A percentile compares a stretch with the other conserved stretches of the same genome.
phyloP scores from a whole-genome alignment of 2,329 filamentous ascomycete species.

The Periconia digitata region DNA sequence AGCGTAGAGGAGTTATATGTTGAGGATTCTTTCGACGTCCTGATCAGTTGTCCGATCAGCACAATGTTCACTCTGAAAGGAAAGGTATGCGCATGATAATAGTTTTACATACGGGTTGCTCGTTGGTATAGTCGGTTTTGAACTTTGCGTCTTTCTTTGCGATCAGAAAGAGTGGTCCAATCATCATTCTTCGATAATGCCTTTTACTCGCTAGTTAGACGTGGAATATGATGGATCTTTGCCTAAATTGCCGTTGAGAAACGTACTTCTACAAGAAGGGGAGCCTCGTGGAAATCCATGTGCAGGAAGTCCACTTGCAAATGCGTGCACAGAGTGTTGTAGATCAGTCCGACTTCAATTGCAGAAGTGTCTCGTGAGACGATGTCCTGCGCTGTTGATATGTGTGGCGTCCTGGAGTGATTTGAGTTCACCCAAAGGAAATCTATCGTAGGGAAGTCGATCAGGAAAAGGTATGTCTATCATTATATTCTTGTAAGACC shows the following conservation, averaged over 20 bases:
- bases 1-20: neutral
- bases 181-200: neutral
- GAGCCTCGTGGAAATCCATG: neutral
- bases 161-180: neutral
- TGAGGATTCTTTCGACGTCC: slow-evolving; percentile 1
- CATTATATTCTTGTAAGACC: neutral
- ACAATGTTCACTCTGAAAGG: neutral
- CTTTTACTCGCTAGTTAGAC: neutral
- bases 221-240: neutral
- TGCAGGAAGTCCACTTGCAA: neutral
- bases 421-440: no score
- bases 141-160: neutral
- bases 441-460: neutral
- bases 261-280: neutral
- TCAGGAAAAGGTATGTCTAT: neutral
- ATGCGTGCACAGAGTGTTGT: neutral
- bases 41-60: neutral
- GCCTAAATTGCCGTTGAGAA: no score
- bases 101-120: neutral
- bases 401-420: neutral
- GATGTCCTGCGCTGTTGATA: no score
- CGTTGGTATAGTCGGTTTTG: slow-evolving; percentile 2
- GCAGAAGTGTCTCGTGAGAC: neutral
- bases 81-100: neutral
- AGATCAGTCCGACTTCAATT: neutral